phyloP scores from a whole-genome alignment of 495 filamentous ascomycete genomes.

The Ramalina intermedia region DNA sequence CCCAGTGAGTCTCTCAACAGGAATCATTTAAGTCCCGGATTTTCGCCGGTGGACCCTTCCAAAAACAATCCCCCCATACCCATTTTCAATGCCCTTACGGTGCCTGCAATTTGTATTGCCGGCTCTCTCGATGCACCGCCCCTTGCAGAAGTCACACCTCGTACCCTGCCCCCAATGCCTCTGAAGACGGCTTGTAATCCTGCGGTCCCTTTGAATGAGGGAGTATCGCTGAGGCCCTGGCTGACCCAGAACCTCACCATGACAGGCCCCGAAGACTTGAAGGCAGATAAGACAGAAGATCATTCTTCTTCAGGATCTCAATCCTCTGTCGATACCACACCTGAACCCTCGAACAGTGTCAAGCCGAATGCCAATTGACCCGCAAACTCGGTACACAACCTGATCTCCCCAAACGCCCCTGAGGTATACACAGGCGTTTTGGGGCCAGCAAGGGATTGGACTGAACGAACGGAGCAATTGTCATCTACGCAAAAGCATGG shows the following conservation, averaged over 20 bases:
- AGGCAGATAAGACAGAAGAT: background rate
- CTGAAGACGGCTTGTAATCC: background rate
- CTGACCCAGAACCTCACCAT: background rate
- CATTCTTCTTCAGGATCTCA: background rate
- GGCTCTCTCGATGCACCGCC: background rate
- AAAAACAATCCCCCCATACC: too few species aligned
- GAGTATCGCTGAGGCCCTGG: background rate
- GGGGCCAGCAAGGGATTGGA: constrained; percentile 15
- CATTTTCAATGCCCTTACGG: too few species aligned
- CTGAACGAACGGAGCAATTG: constrained; percentile 10
- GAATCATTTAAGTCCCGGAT: too few species aligned
- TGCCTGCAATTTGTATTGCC: too few species aligned
- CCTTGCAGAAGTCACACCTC: background rate
- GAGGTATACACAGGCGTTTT: constrained; percentile 6
- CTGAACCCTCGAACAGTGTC: background rate
- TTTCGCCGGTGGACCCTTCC: too few species aligned
- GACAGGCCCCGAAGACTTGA: background rate
- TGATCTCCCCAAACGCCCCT: background rate
- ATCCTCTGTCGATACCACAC: constrained; percentile 16
- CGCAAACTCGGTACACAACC: background rate
- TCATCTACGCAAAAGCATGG: constrained; percentile 17
- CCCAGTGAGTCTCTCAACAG: too few species aligned
- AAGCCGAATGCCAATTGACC: too few species aligned
- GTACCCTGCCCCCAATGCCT: background rate
- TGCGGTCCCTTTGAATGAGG: background rate